These are phyloP conservation scores for Debaryomycetaceae sp. DNA, from an alignment of 1,139 yeast species.

Conservation along the genomic window DNA sequence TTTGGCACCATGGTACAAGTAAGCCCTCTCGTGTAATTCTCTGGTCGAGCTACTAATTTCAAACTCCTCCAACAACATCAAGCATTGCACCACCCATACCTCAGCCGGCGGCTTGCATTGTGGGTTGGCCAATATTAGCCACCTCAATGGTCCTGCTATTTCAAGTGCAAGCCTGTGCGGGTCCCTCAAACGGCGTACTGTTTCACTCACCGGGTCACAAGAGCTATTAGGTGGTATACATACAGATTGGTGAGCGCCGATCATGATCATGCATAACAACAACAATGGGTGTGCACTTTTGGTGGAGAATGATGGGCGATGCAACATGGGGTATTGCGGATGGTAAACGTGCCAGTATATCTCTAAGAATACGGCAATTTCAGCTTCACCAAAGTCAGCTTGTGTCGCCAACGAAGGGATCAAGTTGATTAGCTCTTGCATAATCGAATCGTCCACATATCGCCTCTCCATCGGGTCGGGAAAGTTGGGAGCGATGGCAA, in stretches of 20 bases:
- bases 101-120: constrained; percentile 53
- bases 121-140: constrained; percentile 51
- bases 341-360: constrained; percentile 57
- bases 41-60: constrained; percentile 49
- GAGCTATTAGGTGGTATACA: constrained; percentile 4
- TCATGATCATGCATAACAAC: constrained; percentile 51
- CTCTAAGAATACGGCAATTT: constrained; percentile 24
- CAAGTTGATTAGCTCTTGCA: constrained; percentile 23
- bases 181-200: constrained; percentile 4
- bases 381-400: constrained; percentile 18
- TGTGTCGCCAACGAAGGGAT: constrained; percentile 31
- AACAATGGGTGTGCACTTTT: constrained; percentile 48
- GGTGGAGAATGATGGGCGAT: constrained; percentile 56
- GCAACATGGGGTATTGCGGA: constrained; percentile 57
- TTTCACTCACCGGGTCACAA: neutral
- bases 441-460: constrained; percentile 21
- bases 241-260: constrained; percentile 41
- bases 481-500: constrained; percentile 13
- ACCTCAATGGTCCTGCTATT: constrained; percentile 60
- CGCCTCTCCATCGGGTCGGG: constrained; percentile 21
- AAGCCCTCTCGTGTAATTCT: constrained; percentile 62
- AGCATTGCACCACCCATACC: constrained; percentile 61
- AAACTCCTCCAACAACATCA: constrained; percentile 55
- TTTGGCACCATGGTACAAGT: constrained; percentile 69
- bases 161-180: constrained; percentile 24